These are phyloP conservation scores for Pleurostoma richardsiae DNA, from an alignment of 2,329 filamentous ascomycete genomes.

Conservation along the genomic window DNA sequence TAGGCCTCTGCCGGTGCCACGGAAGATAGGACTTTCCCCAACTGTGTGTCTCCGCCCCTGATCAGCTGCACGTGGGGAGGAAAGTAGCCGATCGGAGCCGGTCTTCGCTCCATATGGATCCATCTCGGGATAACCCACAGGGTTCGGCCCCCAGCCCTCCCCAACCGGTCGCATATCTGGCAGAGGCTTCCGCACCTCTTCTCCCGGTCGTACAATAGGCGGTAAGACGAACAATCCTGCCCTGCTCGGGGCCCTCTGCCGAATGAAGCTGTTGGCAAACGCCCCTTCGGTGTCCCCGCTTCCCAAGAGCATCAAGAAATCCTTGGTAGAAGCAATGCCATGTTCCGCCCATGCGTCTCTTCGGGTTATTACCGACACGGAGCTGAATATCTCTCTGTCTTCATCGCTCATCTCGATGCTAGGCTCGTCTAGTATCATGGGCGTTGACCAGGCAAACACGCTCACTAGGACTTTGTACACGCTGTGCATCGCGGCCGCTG, in stretches of 20 bases:
- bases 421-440: slow-evolving; percentile 38
- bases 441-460: slow-evolving; percentile 37
- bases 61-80: slow-evolving; percentile 25
- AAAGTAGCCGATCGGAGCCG: slow-evolving; percentile 19
- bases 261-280: slow-evolving; percentile 35
- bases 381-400: slow-evolving; percentile 37
- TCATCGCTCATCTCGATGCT: slow-evolving; percentile 34
- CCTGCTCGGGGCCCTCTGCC: slow-evolving; percentile 28
- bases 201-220: slow-evolving; percentile 21
- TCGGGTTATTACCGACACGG: slow-evolving; percentile 38
- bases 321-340: slow-evolving; percentile 39
- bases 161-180: slow-evolving; percentile 31
- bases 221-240: slow-evolving; percentile 23
- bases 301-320: slow-evolving; percentile 46
- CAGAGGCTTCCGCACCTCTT: slow-evolving; percentile 29
- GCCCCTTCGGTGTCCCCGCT: slow-evolving; percentile 30
- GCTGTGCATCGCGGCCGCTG: slow-evolving; percentile 35
- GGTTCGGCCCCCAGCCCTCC: slow-evolving; percentile 27
- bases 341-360: slow-evolving; percentile 40
- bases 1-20: slow-evolving; percentile 29
- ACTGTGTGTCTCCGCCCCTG: slow-evolving; percentile 38
- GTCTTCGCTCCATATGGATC: slow-evolving; percentile 19
- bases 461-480: slow-evolving; percentile 48
- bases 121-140: slow-evolving; percentile 16
- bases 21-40: slow-evolving; percentile 37